These are phyloP conservation scores for Cladophialophora bantiana DNA, from an alignment of 2,329 filamentous ascomycete species.

Conservation along the genomic window DNA sequence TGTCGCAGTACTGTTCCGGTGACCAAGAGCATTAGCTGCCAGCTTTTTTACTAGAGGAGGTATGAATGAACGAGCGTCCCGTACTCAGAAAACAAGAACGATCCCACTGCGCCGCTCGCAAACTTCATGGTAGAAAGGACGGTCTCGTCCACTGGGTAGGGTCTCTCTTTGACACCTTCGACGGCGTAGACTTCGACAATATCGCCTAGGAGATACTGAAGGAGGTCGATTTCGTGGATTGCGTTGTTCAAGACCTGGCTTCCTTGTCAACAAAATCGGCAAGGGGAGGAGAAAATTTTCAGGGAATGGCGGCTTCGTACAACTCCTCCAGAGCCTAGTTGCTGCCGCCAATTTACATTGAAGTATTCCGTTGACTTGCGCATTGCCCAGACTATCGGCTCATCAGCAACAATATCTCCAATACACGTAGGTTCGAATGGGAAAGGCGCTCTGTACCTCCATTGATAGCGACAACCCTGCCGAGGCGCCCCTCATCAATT, in stretches of 20 bases:
- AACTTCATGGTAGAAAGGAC: conserved; percentile 30
- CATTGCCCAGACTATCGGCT: conserved; percentile 25
- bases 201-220: conserved; percentile 32
- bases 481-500: conserved; percentile 21
- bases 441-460: not conserved
- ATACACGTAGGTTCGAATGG: not conserved
- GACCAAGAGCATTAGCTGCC: not conserved
- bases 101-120: conserved; percentile 28
- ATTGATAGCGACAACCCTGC: conserved; percentile 30
- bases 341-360: conserved; percentile 5
- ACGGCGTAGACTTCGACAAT: conserved; percentile 28
- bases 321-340: conserved; percentile 8
- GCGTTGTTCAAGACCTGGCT: conserved; percentile 31
- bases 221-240: conserved; percentile 36
- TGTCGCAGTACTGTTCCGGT: not conserved
- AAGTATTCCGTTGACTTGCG: conserved; percentile 32
- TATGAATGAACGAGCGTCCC: not conserved
- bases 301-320: not conserved
- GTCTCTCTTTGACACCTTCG: conserved; percentile 9
- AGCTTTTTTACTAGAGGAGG: not conserved
- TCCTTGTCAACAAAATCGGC: not conserved
- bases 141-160: conserved; percentile 20
- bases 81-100: conserved; percentile 29
- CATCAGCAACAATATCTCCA: not conserved
- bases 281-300: not conserved